Evolutionary conservation across 2,329 filamentous ascomycete genomes (phyloP).

Genomic region (Neurospora sp.): DNA sequence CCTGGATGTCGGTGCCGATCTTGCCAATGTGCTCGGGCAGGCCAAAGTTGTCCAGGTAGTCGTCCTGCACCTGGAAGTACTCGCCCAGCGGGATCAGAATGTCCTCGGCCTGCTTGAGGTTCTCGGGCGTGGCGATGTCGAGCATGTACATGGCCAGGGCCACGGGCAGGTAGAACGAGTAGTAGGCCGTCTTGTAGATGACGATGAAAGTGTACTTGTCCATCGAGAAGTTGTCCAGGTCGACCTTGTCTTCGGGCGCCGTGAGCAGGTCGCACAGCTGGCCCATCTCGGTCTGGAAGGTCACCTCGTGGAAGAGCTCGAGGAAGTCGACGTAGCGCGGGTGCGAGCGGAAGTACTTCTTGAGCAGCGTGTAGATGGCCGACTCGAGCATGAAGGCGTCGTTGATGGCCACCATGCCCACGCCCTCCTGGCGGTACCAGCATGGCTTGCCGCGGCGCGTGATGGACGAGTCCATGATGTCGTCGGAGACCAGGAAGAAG

Average conservation of each 20-base stretch:
- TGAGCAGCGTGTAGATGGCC: constrained; percentile 81
- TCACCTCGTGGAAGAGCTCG: constrained; percentile 92
- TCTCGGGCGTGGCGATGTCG: constrained; percentile 74
- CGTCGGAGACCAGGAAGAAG: constrained; percentile 96
- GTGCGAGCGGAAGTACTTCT: constrained; percentile 86
- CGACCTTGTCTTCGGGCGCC: constrained; percentile 84
- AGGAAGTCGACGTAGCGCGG: constrained; percentile 82
- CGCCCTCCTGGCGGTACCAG: constrained; percentile 86
- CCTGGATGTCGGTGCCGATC: constrained; percentile 97
- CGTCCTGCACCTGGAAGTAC: constrained; percentile 99
- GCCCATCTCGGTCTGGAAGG: constrained; percentile 89
- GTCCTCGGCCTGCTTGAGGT: constrained; percentile 79
- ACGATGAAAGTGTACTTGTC: constrained; percentile 97
- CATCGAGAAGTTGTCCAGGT: constrained; percentile 91
- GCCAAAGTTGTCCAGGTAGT: constrained; percentile 97
- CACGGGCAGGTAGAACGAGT: constrained; percentile 97
- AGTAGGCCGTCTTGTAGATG: constrained; percentile 99
- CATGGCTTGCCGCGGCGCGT: constrained; percentile 90
- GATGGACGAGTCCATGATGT: constrained; percentile 96
- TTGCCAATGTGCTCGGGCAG: constrained; percentile 90
- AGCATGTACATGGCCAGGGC: constrained; percentile 82
- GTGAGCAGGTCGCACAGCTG: constrained; percentile 93
- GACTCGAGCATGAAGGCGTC: constrained; percentile 94
- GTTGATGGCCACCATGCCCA: constrained; percentile 97
- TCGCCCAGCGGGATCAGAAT: constrained; percentile 96